phyloP scores from a whole-genome alignment of 805 yeast species.

The Yamadazyma sp. region DNA sequence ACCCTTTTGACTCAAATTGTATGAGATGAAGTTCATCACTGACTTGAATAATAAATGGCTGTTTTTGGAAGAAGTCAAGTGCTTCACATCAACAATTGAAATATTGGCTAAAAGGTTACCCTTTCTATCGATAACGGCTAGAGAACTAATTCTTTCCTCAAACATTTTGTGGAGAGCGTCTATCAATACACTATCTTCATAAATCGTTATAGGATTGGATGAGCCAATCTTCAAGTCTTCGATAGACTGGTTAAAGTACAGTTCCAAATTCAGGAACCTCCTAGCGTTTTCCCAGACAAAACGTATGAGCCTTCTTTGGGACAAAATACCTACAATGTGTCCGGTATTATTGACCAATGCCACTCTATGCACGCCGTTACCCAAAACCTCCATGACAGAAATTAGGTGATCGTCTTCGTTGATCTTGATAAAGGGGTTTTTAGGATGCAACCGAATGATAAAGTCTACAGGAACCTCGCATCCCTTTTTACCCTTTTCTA shows the following conservation, averaged over 20 bases:
- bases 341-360: conserved; percentile 62
- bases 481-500: conserved; percentile 74
- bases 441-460: conserved; percentile 79
- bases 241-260: conserved; percentile 64
- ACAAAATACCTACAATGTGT: conserved; percentile 75
- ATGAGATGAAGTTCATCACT: conserved; percentile 84
- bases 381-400: conserved; percentile 79
- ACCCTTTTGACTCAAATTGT: conserved; percentile 84
- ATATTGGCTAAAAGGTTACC: conserved; percentile 83
- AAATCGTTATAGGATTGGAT: conserved; percentile 67
- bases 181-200: conserved; percentile 82
- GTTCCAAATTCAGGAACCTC: conserved; percentile 77
- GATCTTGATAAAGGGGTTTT: conserved; percentile 83
- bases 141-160: conserved; percentile 76
- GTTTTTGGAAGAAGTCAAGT: conserved; percentile 83
- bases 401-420: conserved; percentile 66
- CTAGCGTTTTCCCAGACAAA: conserved; percentile 93
- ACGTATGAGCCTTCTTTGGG: conserved; percentile 84
- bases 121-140: conserved; percentile 87
- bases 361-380: conserved; percentile 93
- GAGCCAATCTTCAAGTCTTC: conserved; percentile 77
- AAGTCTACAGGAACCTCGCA: conserved; percentile 90
- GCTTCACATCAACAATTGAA: conserved; percentile 89
- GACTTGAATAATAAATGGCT: conserved; percentile 78
- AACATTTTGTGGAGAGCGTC: conserved; percentile 89